These are phyloP conservation scores for Phoma sp. DNA, from an alignment of 2,329 filamentous ascomycete genomes.

Conservation along the genomic window DNA sequence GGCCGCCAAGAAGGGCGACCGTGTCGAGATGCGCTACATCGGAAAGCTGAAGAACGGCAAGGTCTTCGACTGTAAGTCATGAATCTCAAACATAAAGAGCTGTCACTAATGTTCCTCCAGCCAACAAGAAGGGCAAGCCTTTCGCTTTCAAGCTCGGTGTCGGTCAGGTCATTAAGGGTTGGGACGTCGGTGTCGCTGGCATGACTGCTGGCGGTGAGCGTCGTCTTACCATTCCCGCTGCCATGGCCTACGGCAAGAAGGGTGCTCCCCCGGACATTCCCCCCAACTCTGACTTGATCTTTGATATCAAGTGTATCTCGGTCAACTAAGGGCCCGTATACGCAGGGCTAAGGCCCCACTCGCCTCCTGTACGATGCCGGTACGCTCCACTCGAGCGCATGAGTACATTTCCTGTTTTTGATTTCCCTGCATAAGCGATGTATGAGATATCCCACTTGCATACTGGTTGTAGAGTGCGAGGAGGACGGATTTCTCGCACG, in stretches of 20 bases:
- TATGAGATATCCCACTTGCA: constrained; percentile 53
- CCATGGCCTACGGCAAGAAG: constrained; percentile 89
- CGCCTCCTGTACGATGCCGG: constrained; percentile 30
- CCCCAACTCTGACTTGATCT: constrained; percentile 86
- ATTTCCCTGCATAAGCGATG: constrained; percentile 42
- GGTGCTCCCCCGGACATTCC: constrained; percentile 79
- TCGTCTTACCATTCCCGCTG: constrained; percentile 84
- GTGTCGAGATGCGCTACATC: constrained; percentile 94
- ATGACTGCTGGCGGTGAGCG: constrained; percentile 95
- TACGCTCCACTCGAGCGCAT: constrained; percentile 33
- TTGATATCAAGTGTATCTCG: constrained; percentile 70
- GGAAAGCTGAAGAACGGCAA: constrained; percentile 93
- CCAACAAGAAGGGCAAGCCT: constrained; percentile 98
- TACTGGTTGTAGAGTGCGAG: constrained; percentile 46
- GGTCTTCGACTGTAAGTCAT: constrained; percentile 83
- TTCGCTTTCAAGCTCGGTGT: constrained; percentile 94
- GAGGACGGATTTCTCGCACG: constrained; percentile 50
- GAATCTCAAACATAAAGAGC: background rate
- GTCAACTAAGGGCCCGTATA: constrained; percentile 49
- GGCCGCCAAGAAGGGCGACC: constrained; percentile 86
- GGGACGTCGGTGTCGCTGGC: constrained; percentile 92
- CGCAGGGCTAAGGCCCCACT: constrained; percentile 21
- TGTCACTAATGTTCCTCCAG: constrained; percentile 54
- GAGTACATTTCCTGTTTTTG: constrained; percentile 14
- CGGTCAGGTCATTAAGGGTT: constrained; percentile 98